These are phyloP conservation scores for Venturia asperata DNA, from an alignment of 2,329 filamentous ascomycete species.

Conservation along the genomic window DNA sequence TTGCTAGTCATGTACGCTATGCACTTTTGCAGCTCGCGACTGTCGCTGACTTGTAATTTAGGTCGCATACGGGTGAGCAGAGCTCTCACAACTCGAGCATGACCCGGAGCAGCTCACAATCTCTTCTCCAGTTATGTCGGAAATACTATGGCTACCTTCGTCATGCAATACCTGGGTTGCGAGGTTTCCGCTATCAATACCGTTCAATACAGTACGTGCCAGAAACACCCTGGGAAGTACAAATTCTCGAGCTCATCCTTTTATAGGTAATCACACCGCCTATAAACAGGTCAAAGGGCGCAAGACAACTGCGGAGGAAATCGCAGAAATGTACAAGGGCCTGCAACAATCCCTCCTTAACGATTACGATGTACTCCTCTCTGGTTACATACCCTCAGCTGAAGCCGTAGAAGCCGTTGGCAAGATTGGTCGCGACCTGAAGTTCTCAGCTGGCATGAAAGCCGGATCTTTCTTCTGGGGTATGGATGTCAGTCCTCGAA, in stretches of 20 bases:
- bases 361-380: conserved; percentile 88
- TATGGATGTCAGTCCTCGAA: conserved; percentile 28
- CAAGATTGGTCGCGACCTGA: conserved; percentile 72
- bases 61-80: conserved; percentile 67
- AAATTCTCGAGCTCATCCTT: neutral
- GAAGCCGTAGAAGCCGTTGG: conserved; percentile 78
- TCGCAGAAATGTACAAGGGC: conserved; percentile 75
- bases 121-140: conserved; percentile 70
- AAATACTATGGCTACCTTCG: conserved; percentile 93
- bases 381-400: conserved; percentile 87
- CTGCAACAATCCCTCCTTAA: conserved; percentile 77
- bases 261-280: conserved; percentile 82
- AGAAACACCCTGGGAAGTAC: neutral
- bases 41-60: conserved; percentile 32
- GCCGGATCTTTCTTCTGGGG: conserved; percentile 86
- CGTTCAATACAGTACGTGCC: conserved; percentile 81
- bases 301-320: conserved; percentile 71
- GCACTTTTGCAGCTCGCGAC: neutral
- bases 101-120: conserved; percentile 21
- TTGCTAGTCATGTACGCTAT: conserved; percentile 86
- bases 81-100: neutral
- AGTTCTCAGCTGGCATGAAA: conserved; percentile 52
- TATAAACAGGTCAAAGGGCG: conserved; percentile 86
- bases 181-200: conserved; percentile 94
- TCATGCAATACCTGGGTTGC: conserved; percentile 87